phyloP scores from a whole-genome alignment of 345 rosid species.

The Boechera retrofracta region DNA sequence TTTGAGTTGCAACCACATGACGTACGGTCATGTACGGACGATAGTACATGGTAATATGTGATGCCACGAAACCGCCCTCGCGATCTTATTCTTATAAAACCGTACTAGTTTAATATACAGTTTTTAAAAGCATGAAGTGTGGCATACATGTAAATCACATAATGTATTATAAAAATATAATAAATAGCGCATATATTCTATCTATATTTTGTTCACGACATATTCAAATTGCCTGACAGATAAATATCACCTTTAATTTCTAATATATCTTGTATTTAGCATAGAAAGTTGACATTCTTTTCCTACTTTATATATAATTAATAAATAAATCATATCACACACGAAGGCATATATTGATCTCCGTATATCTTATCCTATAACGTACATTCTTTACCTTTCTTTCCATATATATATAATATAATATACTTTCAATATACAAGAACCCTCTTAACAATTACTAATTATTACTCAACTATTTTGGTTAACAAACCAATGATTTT shows the following conservation, averaged over 20 bases:
- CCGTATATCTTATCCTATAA: not conserved
- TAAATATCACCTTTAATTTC: not conserved
- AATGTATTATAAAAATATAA: not conserved
- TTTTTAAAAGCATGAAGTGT: not conserved
- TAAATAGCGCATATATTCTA: slow-evolving; percentile 11
- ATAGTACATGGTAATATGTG: slow-evolving; percentile 14
- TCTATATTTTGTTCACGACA: not conserved
- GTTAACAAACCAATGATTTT: not conserved
- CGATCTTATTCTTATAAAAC: not conserved
- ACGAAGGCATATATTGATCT: slow-evolving; percentile 10
- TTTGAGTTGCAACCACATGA: slow-evolving; percentile 11
- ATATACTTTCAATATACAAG: slow-evolving; percentile 1
- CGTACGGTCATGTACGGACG: slow-evolving; percentile 25
- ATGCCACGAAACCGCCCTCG: slow-evolving; percentile 35
- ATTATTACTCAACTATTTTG: not conserved
- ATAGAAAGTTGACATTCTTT: slow-evolving; percentile 32
- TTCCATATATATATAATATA: not conserved
- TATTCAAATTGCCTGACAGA: slow-evolving; percentile 14
- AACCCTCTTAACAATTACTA: not conserved
- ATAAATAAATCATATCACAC: not conserved
- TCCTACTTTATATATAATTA: not conserved
- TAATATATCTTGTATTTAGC: not conserved
- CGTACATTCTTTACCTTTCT: not conserved
- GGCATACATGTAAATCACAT: not conserved
- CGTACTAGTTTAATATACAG: not conserved